Evolutionary conservation across 2,329 filamentous ascomycete species (phyloP).

Genomic region (Setomelanomma holmii): DNA sequence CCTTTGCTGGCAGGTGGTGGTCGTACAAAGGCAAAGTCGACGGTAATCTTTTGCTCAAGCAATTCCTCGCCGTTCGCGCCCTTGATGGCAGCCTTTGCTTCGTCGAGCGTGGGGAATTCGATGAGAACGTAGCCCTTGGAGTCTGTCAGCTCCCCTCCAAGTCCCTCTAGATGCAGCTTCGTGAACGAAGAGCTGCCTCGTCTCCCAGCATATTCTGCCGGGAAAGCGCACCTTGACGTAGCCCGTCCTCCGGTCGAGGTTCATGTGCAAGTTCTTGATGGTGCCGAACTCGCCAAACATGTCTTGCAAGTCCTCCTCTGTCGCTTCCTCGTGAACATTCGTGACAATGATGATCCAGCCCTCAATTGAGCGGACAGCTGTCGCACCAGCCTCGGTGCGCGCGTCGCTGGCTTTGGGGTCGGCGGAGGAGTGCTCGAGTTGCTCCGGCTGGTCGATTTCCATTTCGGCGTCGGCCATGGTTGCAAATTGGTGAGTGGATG

Average conservation of each 20-base stretch:
- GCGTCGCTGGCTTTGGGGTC: conserved; percentile 67
- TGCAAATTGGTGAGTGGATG: conserved; percentile 4
- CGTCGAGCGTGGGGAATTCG: conserved; percentile 79
- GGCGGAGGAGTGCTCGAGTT: conserved; percentile 44
- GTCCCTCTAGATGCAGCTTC: conserved; percentile 41
- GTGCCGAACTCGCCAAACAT: conserved; percentile 84
- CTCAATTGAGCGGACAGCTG: conserved; percentile 84
- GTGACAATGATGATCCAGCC: conserved; percentile 89
- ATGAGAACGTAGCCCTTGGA: conserved; percentile 81
- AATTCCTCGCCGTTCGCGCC: conserved; percentile 79
- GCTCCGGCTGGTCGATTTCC: conserved; percentile 53
- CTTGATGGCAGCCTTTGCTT: conserved; percentile 82
- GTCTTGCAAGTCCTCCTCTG: conserved; percentile 82
- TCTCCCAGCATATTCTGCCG: too few relatives aligned
- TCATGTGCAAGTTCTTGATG: conserved; percentile 86
- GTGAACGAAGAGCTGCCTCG: background rate
- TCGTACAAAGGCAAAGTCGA: conserved; percentile 86
- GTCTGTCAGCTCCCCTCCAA: conserved; percentile 69
- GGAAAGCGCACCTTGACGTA: conserved; percentile 75
- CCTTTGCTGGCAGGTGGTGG: conserved; percentile 69
- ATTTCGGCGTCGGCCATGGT: conserved; percentile 57
- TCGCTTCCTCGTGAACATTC: conserved; percentile 86
- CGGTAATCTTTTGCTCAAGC: conserved; percentile 79
- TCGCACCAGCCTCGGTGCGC: conserved; percentile 75
- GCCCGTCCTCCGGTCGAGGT: conserved; percentile 80